phyloP scores from a whole-genome alignment of 306 rosid species.

The Sechiopsis laciniata region DNA sequence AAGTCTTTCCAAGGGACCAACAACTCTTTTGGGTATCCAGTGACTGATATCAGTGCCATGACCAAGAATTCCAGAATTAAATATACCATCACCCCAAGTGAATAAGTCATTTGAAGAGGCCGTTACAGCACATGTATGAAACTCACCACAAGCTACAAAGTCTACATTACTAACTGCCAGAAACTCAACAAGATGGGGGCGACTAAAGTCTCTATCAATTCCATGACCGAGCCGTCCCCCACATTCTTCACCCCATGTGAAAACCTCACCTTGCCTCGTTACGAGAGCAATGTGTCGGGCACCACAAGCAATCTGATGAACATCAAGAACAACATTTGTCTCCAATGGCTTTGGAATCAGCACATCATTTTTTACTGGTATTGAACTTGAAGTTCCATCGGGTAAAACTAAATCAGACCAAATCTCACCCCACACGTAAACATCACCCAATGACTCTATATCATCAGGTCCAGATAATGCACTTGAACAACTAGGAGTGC shows the following conservation, averaged over 20 bases:
- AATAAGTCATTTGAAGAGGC: constrained; percentile 66
- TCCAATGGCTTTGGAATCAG: constrained; percentile 72
- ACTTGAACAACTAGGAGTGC: constrained; percentile 64
- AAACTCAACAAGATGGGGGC: constrained; percentile 74
- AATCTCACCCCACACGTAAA: constrained; percentile 85
- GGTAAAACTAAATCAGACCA: constrained; percentile 53
- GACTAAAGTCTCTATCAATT: constrained; percentile 49
- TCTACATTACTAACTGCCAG: constrained; percentile 49
- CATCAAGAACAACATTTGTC: constrained; percentile 84
- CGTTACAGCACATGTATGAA: constrained; percentile 72
- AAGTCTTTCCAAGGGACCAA: constrained; percentile 69
- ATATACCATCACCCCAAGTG: constrained; percentile 90
- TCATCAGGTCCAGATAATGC: constrained; percentile 83
- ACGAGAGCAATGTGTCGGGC: constrained; percentile 71
- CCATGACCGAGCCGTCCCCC: constrained; percentile 98
- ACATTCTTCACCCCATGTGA: constrained; percentile 95
- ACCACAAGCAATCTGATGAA: constrained; percentile 70
- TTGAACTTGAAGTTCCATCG: constrained; percentile 47
- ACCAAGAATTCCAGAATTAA: constrained; percentile 79
- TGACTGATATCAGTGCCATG: constrained; percentile 77
- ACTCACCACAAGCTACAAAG: constrained; percentile 80
- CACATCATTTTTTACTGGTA: constrained; percentile 48
- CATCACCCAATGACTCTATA: constrained; percentile 90
- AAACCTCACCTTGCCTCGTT: constrained; percentile 95
- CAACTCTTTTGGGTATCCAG: constrained; percentile 69